Evolutionary conservation across 2,329 filamentous ascomycete species (phyloP).

Genomic region (Claviceps arundinis): DNA sequence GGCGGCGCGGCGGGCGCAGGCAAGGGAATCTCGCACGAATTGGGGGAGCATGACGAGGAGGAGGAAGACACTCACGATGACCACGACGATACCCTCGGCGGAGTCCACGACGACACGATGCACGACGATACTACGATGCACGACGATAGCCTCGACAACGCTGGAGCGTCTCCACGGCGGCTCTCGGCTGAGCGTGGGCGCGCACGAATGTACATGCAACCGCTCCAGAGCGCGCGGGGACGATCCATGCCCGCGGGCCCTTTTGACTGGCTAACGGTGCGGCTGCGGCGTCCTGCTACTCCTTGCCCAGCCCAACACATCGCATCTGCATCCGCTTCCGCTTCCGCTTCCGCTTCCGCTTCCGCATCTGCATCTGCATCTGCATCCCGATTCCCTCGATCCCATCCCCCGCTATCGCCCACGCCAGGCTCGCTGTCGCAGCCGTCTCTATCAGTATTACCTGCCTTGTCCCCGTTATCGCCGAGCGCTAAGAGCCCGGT

Average conservation of each 20-base stretch:
- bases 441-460: background rate
- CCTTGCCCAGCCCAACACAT: background rate
- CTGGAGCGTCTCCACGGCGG: background rate
- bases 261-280: background rate
- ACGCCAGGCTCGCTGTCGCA: background rate
- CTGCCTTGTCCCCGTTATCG: background rate
- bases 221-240: background rate
- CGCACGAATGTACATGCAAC: background rate
- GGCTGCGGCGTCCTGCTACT: background rate
- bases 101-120: background rate
- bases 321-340: background rate
- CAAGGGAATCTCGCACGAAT: background rate
- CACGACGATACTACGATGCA: background rate
- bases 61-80: background rate
- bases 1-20: background rate
- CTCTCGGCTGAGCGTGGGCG: background rate
- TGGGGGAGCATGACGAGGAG: background rate
- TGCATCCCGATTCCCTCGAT: conserved; percentile 4
- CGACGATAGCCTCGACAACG: background rate
- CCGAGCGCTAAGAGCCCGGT: background rate
- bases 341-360: background rate
- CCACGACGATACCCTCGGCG: background rate
- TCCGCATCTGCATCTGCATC: background rate
- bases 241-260: background rate
- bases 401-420: conserved; percentile 6